These are phyloP conservation scores for Vitis cinerea DNA, from an alignment of 164 flowering plant genomes.

Conservation along the genomic window DNA sequence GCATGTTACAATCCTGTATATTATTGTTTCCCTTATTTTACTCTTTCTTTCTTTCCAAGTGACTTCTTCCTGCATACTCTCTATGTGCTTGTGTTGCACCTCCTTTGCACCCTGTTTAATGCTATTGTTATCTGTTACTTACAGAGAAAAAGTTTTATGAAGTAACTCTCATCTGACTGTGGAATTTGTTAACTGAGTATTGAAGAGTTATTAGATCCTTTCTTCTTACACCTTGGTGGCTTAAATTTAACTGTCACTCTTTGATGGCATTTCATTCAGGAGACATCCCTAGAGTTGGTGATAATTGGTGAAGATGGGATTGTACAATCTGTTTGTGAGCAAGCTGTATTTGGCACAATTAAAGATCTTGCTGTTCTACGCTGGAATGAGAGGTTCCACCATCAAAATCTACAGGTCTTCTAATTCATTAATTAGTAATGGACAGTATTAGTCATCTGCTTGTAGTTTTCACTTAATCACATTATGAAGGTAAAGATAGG, in stretches of 20 bases:
- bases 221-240: conserved; percentile 1
- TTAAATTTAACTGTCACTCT: neutral
- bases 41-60: too few relatives aligned
- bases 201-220: neutral
- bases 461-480: too few relatives aligned
- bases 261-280: conserved; percentile 45
- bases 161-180: too few relatives aligned
- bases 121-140: too few relatives aligned
- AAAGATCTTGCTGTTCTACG: conserved; percentile 77
- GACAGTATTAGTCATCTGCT: neutral
- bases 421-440: neutral
- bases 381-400: conserved; percentile 56
- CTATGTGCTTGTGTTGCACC: too few relatives aligned
- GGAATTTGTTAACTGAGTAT: too few relatives aligned
- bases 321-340: conserved; percentile 83
- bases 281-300: conserved; percentile 89
- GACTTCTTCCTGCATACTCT: too few relatives aligned
- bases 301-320: conserved; percentile 77
- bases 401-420: conserved; percentile 53
- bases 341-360: conserved; percentile 85
- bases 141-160: too few relatives aligned
- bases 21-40: too few relatives aligned
- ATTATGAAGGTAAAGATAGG: neutral
- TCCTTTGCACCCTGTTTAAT: too few relatives aligned
- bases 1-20: too few relatives aligned